These are phyloP conservation scores for Tricholoma sp. DNA, from an alignment of 768 basidiomycete genomes.

Conservation along the genomic window DNA sequence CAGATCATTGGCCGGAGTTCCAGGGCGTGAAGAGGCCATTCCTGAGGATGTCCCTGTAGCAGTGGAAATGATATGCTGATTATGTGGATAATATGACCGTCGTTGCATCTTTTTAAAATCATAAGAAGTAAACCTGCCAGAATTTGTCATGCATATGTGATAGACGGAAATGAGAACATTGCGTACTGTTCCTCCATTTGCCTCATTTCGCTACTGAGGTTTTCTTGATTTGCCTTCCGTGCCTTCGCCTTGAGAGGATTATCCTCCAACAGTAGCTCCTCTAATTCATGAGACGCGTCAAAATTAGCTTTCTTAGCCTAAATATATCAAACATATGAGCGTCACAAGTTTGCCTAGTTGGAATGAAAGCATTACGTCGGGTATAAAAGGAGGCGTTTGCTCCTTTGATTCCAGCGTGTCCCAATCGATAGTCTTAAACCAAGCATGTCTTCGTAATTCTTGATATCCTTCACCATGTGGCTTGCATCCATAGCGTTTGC, in stretches of 20 bases:
- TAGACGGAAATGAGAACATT: conserved; percentile 6
- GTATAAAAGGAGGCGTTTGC: conserved; percentile 77
- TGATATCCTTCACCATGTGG: conserved; percentile 74
- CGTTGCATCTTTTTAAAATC: conserved; percentile 92
- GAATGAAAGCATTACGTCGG: conserved; percentile 57
- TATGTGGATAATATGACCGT: conserved; percentile 86
- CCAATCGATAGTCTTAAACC: conserved; percentile 93
- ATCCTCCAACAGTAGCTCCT: conserved; percentile 93
- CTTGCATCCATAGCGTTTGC: conserved; percentile 79
- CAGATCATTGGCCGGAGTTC: conserved; percentile 58
- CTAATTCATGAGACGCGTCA: conserved; percentile 96
- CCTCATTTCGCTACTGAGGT: conserved; percentile 85
- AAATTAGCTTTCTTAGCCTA: conserved; percentile 99
- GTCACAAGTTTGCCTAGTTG: neutral
- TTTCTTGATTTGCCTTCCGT: conserved; percentile 87
- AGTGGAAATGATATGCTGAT: conserved; percentile 68
- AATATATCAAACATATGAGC: neutral
- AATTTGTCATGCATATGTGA: neutral
- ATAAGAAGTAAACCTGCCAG: conserved; percentile 76
- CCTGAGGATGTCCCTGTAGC: conserved; percentile 74
- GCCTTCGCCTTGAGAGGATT: conserved; percentile 95
- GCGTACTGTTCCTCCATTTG: conserved; percentile 97
- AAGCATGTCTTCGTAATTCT: conserved; percentile 74
- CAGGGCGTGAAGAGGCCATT: conserved; percentile 65
- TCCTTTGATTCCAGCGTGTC: conserved; percentile 73